Base-by-base conservation (phyloP, 1,139 yeast species). In the Pichia inconspicua region DNA sequence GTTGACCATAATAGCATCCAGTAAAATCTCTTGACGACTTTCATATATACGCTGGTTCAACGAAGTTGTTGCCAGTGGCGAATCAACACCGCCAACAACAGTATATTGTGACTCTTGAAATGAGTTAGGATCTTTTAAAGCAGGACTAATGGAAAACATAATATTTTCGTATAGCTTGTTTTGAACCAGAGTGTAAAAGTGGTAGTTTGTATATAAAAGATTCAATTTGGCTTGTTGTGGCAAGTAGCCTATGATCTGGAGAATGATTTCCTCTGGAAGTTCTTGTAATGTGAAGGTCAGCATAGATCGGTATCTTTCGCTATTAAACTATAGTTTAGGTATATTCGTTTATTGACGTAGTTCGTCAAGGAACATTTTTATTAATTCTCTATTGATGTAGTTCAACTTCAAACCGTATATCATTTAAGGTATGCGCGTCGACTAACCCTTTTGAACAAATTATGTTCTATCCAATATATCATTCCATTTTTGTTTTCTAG, bases 221-320 rank as follows among this genome's bases (percentile, higher is more conserved):
- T 55, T 55, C n/a, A 62, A 34, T 44, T 59, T 61, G 15, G 51
- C 53, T 40, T 62, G 60, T 40, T 64, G 68, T 1, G 65, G 62
- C 14, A 65, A 52, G 42, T 42, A 55, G 3, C 49, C 41, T 1
- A 57, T 49, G 1, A 65, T 50, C 4, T 31, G 35, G 1, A 46
- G 27, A 9, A 61, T 30, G 7, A 63, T 46, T 6, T 22, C 35
- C 11, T 53, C 58, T 2, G 65, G 62, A 2, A 63, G 47, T 14
- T 49, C 53, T 14, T 44, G 42, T 17, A 49, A 30, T 5, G 10
- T 30, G 3, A 11, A 12, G 4, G 10, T 4, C 3, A 12, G 11
- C 34, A 30, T 27, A 7, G 22, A 22, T 22, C 5, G 5, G 22
- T 22, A 22, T 22, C 22, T 22, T 22, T 5, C 5, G 22, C 22